Conservation (phyloP, 2,329 filamentous ascomycete genomes). For the Daldinia eschscholtzii region DNA sequence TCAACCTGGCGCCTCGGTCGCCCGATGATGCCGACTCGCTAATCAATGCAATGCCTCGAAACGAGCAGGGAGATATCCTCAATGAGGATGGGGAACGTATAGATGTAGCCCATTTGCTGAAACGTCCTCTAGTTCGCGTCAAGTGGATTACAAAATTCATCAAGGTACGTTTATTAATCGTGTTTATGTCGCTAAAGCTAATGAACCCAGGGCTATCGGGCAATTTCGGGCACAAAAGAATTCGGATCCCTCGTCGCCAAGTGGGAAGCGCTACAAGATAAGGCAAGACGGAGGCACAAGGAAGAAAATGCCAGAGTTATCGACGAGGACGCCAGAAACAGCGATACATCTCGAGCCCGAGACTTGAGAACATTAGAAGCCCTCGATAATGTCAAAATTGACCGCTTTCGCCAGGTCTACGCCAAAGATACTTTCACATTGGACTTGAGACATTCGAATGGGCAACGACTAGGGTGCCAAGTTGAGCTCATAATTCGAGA, state of each 20-base stretch:
- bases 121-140: constrained; percentile 86
- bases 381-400: constrained; percentile 76
- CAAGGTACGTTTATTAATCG: constrained; percentile 63
- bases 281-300: constrained; percentile 79
- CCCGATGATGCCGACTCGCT: constrained; percentile 71
- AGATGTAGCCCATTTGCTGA: constrained; percentile 93
- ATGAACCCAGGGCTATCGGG: constrained; percentile 67
- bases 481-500: constrained; percentile 90
- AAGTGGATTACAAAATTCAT: constrained; percentile 90
- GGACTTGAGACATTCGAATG: constrained; percentile 86
- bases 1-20: constrained; percentile 84
- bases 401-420: constrained; percentile 83
- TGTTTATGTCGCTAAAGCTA: constrained; percentile 46
- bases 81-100: constrained; percentile 87
- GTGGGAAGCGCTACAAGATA: constrained; percentile 80
- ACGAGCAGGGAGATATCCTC: constrained; percentile 74
- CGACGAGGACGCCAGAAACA: constrained; percentile 87
- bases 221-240: constrained; percentile 65
- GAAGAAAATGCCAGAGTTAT: constrained; percentile 80
- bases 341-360: constrained; percentile 83
- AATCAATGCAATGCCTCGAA: constrained; percentile 69
- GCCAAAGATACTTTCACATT: constrained; percentile 93
- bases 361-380: constrained; percentile 83
- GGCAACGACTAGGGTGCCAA: constrained; percentile 89
- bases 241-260: constrained; percentile 69